phyloP scores from a whole-genome alignment of 83 land plant species.

The Picea abies region DNA sequence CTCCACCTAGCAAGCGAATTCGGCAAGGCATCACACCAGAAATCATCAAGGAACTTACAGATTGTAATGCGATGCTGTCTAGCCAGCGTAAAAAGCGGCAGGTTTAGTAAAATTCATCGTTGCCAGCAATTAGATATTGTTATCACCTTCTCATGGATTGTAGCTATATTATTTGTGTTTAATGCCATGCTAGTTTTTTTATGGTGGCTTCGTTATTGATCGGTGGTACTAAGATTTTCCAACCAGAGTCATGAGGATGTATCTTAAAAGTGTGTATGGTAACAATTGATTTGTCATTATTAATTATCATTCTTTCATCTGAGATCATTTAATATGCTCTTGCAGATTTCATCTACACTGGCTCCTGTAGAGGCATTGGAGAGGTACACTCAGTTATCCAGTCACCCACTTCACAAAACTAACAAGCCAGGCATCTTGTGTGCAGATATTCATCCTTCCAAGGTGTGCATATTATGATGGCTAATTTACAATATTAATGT shows the following conservation, averaged over 20 bases:
- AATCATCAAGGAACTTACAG: constrained; percentile 84
- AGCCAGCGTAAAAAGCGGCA: constrained; percentile 93
- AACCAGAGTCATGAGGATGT: too few species aligned
- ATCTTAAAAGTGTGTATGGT: too few species aligned
- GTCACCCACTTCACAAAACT: constrained; percentile 97
- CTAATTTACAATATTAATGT: background rate
- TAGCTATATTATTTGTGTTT: background rate
- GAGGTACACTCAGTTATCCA: constrained; percentile 89
- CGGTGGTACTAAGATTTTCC: background rate
- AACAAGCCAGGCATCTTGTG: constrained; percentile 90
- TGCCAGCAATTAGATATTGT: background rate
- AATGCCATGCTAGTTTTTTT: background rate
- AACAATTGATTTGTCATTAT: too few species aligned
- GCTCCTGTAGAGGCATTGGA: constrained; percentile 75
- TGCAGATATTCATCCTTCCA: constrained; percentile 75
- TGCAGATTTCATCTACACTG: constrained; percentile 78
- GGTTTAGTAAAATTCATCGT: constrained; percentile 43
- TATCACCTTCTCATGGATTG: background rate
- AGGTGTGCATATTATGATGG: constrained; percentile 45
- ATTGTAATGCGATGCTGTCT: constrained; percentile 89
- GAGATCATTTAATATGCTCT: background rate
- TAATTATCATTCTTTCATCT: background rate
- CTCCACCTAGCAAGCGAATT: constrained; percentile 71
- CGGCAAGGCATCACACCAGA: constrained; percentile 79
- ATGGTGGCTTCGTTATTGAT: background rate